Evolutionary conservation across 352 stramenopile species (phyloP), one percentile per base, ranked within the genome.

Genomic region (Pythium scleroteichum): DNA sequence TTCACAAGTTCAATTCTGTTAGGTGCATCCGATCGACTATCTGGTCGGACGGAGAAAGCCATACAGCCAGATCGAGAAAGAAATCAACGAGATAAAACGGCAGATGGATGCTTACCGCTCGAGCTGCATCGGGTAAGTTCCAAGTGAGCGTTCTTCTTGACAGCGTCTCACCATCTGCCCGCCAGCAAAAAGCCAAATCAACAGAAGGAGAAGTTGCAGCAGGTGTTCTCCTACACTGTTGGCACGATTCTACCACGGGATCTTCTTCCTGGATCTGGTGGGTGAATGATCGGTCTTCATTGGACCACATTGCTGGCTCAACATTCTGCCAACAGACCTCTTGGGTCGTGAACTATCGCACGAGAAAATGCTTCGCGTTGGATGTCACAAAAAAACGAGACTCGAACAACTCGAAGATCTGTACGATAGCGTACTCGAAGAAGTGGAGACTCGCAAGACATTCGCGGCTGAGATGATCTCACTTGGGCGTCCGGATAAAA

Each of bases 141-240:
- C 1, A 14, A 39, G 9, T 50, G 23, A 41, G 20, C 12, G 17
- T 10, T 40, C 12, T 0, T 40, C 40, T 33, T 6, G 41, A 17
- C 17, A 17, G 5, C 14, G 1, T 40, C 17, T 46, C 22, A 45
- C 29, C 24, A 20, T 6, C 20, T 50, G 27, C 26, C 23, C 19
- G 2, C 17, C 9, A 81, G 68, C 23, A 66, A 63, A 49, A 74
- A 66, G 50, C 80, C 79, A 1, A 90, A 90, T 27, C 75, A 88
- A 32, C 82, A 94, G 44, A 94, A 94, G 54, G 82, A 94, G 51
- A 94, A 90, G 57, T 72, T 94, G 13, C 84, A 94, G 57, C 82
- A 94, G 45, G 58, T 79, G 6, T 92, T 94, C 40, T 83, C 82
- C 22, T 94, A 87, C 66, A 76, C 76, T 1, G 67, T 65, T 3